Percentiles rank a stretch among this genome's conserved stretches.
phyloP scores from a whole-genome alignment of 371 early-diverging fungal species.

The Parasitella parasitica region DNA sequence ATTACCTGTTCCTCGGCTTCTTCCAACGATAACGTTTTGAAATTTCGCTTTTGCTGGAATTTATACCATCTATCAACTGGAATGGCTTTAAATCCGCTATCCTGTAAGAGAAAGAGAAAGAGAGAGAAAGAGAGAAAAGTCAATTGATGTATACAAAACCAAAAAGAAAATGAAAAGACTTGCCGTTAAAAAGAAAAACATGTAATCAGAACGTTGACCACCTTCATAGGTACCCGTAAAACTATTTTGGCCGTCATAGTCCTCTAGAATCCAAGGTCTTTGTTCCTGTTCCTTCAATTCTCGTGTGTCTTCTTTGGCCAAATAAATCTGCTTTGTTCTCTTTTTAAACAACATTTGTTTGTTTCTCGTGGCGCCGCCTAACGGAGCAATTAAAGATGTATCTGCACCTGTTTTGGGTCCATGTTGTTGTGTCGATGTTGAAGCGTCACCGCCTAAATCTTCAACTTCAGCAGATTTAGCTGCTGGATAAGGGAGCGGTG shows the following conservation, averaged over 20 bases:
- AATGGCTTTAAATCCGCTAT: slow-evolving; percentile 83
- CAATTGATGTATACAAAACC: no score
- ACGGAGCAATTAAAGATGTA: slow-evolving; percentile 74
- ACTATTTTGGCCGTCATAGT: slow-evolving; percentile 66
- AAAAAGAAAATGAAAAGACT: slow-evolving; percentile 2
- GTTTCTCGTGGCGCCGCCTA: slow-evolving; percentile 77
- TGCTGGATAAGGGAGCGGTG: not conserved
- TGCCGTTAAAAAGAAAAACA: slow-evolving; percentile 74
- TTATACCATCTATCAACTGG: slow-evolving; percentile 91
- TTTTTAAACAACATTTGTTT: slow-evolving; percentile 82
- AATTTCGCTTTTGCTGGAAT: slow-evolving; percentile 79
- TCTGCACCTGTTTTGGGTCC: slow-evolving; percentile 68
- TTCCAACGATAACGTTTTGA: slow-evolving; percentile 81
- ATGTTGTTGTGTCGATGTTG: slow-evolving; percentile 21
- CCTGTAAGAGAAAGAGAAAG: slow-evolving; percentile 26
- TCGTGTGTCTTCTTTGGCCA: slow-evolving; percentile 75
- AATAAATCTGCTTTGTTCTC: slow-evolving; percentile 75
- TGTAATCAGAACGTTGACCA: slow-evolving; percentile 74
- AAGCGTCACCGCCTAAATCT: slow-evolving; percentile 15
- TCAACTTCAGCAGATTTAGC: not conserved
- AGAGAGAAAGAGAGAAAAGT: no score
- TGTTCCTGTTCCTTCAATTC: slow-evolving; percentile 71
- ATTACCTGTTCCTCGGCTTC: slow-evolving; percentile 91
- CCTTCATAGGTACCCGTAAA: slow-evolving; percentile 81
- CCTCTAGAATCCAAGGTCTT: slow-evolving; percentile 79